These are phyloP conservation scores for Beauveria sp. DNA, from an alignment of 2,329 filamentous ascomycete genomes.

Conservation along the genomic window DNA sequence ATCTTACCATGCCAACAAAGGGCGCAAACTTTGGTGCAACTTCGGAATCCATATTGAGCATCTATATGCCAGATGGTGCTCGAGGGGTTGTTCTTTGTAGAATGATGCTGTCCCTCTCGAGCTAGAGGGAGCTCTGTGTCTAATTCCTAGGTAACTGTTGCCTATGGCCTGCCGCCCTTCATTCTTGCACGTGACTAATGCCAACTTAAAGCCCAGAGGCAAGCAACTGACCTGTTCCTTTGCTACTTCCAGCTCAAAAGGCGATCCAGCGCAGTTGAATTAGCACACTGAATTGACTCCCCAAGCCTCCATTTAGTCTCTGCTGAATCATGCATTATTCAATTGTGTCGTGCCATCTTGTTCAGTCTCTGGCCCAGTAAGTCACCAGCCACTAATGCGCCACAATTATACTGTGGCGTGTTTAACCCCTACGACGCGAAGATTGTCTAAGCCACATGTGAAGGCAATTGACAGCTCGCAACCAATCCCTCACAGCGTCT, in stretches of 20 bases:
- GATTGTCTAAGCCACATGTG: constrained; percentile 6
- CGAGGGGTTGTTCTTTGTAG: background rate
- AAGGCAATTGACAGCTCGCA: constrained; percentile 7
- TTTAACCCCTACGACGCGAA: background rate
- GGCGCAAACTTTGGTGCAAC: constrained; percentile 74
- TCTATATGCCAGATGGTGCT: background rate
- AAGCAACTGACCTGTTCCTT: too few species aligned
- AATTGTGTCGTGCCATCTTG: background rate
- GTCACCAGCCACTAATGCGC: constrained; percentile 5
- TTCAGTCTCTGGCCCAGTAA: background rate
- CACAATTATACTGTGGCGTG: background rate
- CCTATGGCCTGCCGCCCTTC: background rate
- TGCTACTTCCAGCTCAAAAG: too few species aligned
- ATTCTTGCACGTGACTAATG: background rate
- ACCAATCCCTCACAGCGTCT: background rate
- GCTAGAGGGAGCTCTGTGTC: background rate
- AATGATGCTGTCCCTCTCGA: background rate
- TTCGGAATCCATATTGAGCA: constrained; percentile 46
- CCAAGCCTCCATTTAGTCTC: background rate
- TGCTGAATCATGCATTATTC: background rate
- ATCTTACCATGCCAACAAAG: constrained; percentile 78
- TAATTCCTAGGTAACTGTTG: background rate
- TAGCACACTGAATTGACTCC: too few species aligned
- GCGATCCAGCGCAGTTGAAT: background rate
- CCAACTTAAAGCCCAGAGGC: background rate